Evolutionary conservation across 163 green algal genomes (phyloP).

Genomic region (Scenedesmus sp.): DNA sequence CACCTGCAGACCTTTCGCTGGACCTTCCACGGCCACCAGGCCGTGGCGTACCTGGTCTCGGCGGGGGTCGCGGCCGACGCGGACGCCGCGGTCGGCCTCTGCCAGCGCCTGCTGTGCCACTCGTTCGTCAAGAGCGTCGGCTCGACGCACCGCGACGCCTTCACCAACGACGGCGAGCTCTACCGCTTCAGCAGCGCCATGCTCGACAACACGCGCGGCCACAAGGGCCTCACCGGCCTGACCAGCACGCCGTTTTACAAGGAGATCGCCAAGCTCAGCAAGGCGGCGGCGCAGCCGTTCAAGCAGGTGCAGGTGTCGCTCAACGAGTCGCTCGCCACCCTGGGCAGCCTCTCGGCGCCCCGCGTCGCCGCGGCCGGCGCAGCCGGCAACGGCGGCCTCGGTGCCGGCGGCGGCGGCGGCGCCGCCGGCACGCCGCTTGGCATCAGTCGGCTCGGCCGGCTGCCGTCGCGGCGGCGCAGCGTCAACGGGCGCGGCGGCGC

Average conservation of each 20-base stretch:
- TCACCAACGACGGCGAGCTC: constrained; percentile 13
- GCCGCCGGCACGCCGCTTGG: no score
- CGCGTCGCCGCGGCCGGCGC: no score
- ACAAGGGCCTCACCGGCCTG: constrained; percentile 27
- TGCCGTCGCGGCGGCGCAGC: background rate
- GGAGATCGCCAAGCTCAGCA: constrained; percentile 45
- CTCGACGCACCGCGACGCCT: constrained; percentile 16
- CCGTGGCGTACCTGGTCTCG: constrained; percentile 13
- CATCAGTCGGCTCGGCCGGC: no score
- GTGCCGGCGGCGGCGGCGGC: no score
- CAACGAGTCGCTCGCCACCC: constrained; percentile 24
- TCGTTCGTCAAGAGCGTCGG: constrained; percentile 31
- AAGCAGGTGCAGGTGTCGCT: constrained; percentile 28
- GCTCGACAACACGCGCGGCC: constrained; percentile 7
- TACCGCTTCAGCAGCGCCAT: constrained; percentile 29
- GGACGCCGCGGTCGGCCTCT: constrained; percentile 13
- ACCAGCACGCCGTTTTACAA: constrained; percentile 37
- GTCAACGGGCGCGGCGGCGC: background rate
- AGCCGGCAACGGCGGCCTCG: background rate
- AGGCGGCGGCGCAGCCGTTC: constrained; percentile 41
- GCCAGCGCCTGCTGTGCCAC: constrained; percentile 32
- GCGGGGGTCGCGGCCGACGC: background rate
- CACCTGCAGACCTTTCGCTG: constrained; percentile 37
- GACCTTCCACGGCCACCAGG: constrained; percentile 38
- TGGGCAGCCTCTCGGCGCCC: background rate